Base-by-base conservation (phyloP, 2,329 filamentous ascomycete genomes). In the Didymella pinodella region DNA sequence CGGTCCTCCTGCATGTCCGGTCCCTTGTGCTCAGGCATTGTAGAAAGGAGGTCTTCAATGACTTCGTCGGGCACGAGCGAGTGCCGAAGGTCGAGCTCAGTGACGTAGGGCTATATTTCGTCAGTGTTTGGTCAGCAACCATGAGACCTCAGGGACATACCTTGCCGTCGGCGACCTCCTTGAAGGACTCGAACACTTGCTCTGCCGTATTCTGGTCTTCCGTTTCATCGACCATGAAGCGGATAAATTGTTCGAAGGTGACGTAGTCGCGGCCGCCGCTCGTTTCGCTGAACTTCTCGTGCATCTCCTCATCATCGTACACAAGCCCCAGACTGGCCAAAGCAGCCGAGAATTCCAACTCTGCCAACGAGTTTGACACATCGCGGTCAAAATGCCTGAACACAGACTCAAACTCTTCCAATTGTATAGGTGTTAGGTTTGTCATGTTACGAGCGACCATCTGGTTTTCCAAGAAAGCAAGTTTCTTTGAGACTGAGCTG, bases 361-460 rank as follows among this genome's bases (percentile, higher is more conserved):
- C 95, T 55, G 92, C 90, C 40, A 99, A 82, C 16, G 89, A 90
- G 77, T 99, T 99, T 64, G 89, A 92, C 59, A 92, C 86, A 71
- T 98, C 94, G 56, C 94, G 90, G 77, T 99, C 95, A 74, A 99
- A 99, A 80, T 99, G 95, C 54, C 95, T 87, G 83, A 99, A 99
- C 6, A 99, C 95, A 12, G 91, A 96, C 80, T 99, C 95, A 73
- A 99, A 99, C 77, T 99, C 95, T 78, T 99, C 95, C 32, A 99
- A 85, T 78, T 99, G 95, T 70, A 99, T 98, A 0, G 95, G 95
- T 11, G 95, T 99, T 40, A 99, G 83, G 77, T 99, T 99, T 52
- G 95, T 99, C 95, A 99, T 99, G 80, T 91, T 96, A 63, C 95
- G 89, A 26, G 94, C 95, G 16, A 99, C 95, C 84, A 97, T 96